Evolutionary conservation across 345 rosid species (phyloP), one percentile per base, ranked within the genome.

Genomic region (Populus tremula): DNA sequence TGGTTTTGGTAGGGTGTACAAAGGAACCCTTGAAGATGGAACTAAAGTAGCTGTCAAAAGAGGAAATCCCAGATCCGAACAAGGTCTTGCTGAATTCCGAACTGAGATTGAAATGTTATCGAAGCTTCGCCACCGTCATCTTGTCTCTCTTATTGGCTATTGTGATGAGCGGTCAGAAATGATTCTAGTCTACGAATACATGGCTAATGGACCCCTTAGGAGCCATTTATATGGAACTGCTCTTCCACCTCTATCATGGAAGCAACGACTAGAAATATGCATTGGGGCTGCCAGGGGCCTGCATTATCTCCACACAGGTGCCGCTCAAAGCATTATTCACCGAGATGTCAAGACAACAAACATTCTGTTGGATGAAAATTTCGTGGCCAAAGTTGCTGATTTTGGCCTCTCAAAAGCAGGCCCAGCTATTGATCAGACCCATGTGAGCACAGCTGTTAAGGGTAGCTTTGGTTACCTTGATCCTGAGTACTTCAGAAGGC

Each of bases 381-480:
- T 92, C 67, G 98, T 94, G 0, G 99, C 99, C 39, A 96, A 96
- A 82, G 99, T 96, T 25, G 97, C 99, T 8, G 99, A 96, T 80
- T 96, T 96, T 29, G 99, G 99, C 18, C 95, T 96, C 59, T 96
- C 99, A 11, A 96, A 96, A 89, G 81, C 97, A 4, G 99, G 98
- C 6, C 99, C 99, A 20, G 76, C 97, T 62, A 80, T 96, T 4
- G 97, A 94, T 82, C 98, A 96, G 81, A 94, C 98, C 2, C 99
- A 96, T 76, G 99, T 96, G 69, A 96, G 99, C 77, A 96, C 99
- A 6, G 99, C 98, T 4, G 99, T 96, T n/a, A 96, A 96, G 87
- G 99, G 99, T 74, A 96, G 99, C 82, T 96, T 96, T 36, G 98
- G 99, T 53, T 96, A 96, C 82, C 94, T 96, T 1, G 99, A 96